phyloP scores from a whole-genome alignment of 2,329 filamentous ascomycete species.

The Sporothrix dimorphospora region DNA sequence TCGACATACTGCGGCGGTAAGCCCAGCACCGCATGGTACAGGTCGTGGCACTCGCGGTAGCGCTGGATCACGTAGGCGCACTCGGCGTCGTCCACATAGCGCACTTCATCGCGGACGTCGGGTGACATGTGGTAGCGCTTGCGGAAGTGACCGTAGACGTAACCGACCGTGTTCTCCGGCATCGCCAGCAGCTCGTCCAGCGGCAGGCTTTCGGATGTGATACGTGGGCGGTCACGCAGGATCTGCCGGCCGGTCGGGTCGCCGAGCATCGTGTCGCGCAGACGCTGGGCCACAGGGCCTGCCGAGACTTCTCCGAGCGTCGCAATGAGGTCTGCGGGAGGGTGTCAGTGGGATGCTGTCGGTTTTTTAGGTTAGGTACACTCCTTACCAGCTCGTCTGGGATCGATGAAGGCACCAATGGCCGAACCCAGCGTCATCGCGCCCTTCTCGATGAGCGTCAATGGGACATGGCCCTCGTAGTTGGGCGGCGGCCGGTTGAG shows the following conservation, averaged over 20 bases:
- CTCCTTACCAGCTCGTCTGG: constrained; percentile 73
- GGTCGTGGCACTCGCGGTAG: constrained; percentile 96
- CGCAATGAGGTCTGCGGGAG: constrained; percentile 78
- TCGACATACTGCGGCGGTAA: constrained; percentile 91
- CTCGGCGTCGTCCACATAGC: constrained; percentile 92
- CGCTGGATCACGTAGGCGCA: constrained; percentile 98
- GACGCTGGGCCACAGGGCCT: constrained; percentile 88
- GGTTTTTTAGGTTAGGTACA: neutral
- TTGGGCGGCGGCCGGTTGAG: constrained; percentile 83
- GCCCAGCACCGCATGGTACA: constrained; percentile 93
- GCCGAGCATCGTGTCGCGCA: constrained; percentile 88
- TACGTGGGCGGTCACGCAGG: constrained; percentile 83
- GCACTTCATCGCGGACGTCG: constrained; percentile 79
- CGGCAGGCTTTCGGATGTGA: constrained; percentile 73
- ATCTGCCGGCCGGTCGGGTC: constrained; percentile 85
- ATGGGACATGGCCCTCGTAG: constrained; percentile 89
- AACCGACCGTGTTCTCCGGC: constrained; percentile 74
- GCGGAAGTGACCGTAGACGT: constrained; percentile 86
- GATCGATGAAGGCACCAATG: constrained; percentile 68
- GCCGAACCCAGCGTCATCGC: constrained; percentile 70
- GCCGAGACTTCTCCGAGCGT: constrained; percentile 93
- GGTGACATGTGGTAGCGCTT: constrained; percentile 91
- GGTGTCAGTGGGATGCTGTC: neutral
- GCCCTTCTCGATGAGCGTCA: constrained; percentile 76
- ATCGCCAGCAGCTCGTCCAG: constrained; percentile 72